These are phyloP conservation scores for Spathaspora gorwiae DNA, from an alignment of 805 yeast species.

Conservation along the genomic window DNA sequence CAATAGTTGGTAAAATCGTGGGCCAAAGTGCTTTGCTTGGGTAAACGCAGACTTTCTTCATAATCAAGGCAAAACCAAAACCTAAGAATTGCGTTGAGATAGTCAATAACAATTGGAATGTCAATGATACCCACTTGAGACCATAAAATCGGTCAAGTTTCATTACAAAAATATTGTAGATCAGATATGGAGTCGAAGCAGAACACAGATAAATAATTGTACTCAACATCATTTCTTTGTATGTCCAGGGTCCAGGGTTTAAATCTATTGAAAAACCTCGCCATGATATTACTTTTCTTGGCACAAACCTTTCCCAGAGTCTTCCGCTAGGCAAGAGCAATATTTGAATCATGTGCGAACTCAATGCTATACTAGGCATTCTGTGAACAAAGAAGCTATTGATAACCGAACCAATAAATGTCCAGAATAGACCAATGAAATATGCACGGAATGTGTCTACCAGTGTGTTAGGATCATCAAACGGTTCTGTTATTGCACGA, in stretches of 20 bases:
- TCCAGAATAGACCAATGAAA: constrained; percentile 38
- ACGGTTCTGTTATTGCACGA: constrained; percentile 36
- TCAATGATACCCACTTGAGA: constrained; percentile 41
- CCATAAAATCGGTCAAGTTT: constrained; percentile 40
- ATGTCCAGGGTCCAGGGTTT: constrained; percentile 42
- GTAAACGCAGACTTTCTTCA: constrained; percentile 50
- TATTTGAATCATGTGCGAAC: constrained; percentile 37
- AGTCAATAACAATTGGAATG: constrained; percentile 50
- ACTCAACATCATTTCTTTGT: constrained; percentile 43
- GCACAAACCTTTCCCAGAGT: constrained; percentile 33
- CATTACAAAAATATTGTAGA: constrained; percentile 41
- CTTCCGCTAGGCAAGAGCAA: constrained; percentile 37
- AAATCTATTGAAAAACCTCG: constrained; percentile 22
- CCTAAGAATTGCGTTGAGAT: constrained; percentile 61
- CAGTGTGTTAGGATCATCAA: constrained; percentile 29
- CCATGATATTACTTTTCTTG: constrained; percentile 18
- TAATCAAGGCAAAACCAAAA: constrained; percentile 61
- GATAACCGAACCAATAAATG: constrained; percentile 35
- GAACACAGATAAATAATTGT: constrained; percentile 42
- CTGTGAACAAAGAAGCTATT: constrained; percentile 41
- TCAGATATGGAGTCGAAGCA: constrained; percentile 38
- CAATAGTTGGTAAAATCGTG: constrained; percentile 39
- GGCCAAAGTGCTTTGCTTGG: constrained; percentile 44
- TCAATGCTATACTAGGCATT: constrained; percentile 31
- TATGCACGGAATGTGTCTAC: constrained; percentile 37